Base-by-base conservation (phyloP, 192 early-diverging fungal genomes). In the Helicostylum pulchrum region DNA sequence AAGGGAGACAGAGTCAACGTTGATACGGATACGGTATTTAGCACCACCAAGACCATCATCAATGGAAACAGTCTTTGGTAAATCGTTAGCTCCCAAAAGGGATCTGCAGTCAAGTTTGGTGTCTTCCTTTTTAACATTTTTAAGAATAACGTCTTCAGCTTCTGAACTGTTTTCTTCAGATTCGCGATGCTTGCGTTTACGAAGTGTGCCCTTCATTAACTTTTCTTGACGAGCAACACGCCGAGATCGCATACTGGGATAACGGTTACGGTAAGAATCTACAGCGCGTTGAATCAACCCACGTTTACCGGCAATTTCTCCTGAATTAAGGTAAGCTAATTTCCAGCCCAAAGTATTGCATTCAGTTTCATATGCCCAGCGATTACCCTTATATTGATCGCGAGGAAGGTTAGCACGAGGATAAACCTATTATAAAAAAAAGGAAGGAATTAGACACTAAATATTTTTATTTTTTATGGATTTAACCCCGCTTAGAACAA, bases 321-420 rank as follows among this genome's bases (percentile, higher is more conserved):
- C 72, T 21, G 77, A 78, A 63, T 96, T 96, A 20, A 94, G 74
- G 69, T 83, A 88, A 2, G 87, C 86, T 54, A 96, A 79, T 56
- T 87, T 85, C 94, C 94, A 94, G 3, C 92, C 92, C 12, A 94
- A 77, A n/a, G 62, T 68, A 51, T 96, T 96, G 66, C 92, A 94
- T 51, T 89, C 86, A 2, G 83, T 91, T 68, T 96, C 94, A 69
- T 93, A 96, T 10, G 73, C 72, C 83, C 90, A 92, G 15, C 94
- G 83, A 66, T 91, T 88, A 14, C 94, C 94, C n/a, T 83, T 76
- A 66, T 96, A 92, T 9, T 74, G 53, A 1, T 78, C 54, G 15
- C 80, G 65, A 3, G 77, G 61, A 47, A 87, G 83, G 72, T 89
- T 83, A 6, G 94, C 94, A 14, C 88, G 80, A 12, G 90, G 90